Conservation (phyloP, 1,284 basidiomycete species). For the Tilletiopsis washingtonensis region DNA sequence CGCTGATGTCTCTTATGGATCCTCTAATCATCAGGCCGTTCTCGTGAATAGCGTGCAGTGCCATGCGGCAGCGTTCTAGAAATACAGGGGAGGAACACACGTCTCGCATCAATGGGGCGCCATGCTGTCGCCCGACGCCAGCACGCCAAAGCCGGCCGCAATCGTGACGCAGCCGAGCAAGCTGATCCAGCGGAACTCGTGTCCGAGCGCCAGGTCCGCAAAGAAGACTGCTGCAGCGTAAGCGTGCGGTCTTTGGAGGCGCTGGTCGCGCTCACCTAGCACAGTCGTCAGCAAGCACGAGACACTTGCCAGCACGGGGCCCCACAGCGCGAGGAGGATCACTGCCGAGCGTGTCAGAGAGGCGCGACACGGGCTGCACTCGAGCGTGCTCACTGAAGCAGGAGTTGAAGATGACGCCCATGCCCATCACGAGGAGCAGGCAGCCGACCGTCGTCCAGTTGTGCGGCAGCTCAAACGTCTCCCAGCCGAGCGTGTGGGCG, state of each 20-base stretch:
- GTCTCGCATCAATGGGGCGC: neutral
- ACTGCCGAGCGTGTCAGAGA: neutral
- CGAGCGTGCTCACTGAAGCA: constrained; percentile 18
- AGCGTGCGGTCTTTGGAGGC: neutral
- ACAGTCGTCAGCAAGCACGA: constrained; percentile 43
- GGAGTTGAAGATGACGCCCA: constrained; percentile 44
- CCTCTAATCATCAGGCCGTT: too few species aligned
- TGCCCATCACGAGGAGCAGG: constrained; percentile 21
- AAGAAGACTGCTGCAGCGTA: constrained; percentile 1
- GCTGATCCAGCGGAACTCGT: constrained; percentile 29
- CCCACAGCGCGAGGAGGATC: constrained; percentile 43
- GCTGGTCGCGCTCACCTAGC: constrained; percentile 32
- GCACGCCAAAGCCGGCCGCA: constrained; percentile 32
- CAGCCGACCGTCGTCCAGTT: constrained; percentile 18
- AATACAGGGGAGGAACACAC: neutral
- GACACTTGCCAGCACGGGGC: constrained; percentile 42
- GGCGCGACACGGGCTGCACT: neutral
- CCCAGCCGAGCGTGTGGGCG: constrained; percentile 26
- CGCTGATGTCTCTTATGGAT: too few species aligned
- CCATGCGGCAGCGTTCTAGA: too few species aligned
- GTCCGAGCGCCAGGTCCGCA: constrained; percentile 22
- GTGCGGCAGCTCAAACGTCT: constrained; percentile 35
- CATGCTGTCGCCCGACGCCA: constrained; percentile 18
- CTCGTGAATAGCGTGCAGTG: too few species aligned
- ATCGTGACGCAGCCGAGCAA: constrained; percentile 34